Base-by-base conservation (phyloP, 1,139 yeast genomes). In the Nakaseomyces uthaithaninus region DNA sequence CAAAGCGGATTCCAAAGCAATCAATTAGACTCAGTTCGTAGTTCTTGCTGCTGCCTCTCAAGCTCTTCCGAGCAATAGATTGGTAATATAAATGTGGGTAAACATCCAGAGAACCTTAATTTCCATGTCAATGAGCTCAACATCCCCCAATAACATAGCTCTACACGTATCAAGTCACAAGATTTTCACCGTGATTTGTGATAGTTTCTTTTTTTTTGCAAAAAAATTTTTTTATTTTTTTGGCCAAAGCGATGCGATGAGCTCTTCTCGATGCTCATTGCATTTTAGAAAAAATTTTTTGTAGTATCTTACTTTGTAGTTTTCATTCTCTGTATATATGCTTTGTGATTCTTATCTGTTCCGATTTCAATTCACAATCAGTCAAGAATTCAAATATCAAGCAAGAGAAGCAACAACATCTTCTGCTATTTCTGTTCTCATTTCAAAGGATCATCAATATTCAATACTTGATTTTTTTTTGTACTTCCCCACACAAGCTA, bases 201-300 rank as follows among this genome's bases (percentile, higher is more conserved):
- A 14, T 27, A 17, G 6, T 28, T 28, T 28, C 33, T 28, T 28
- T 28, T 28, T 28, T 28, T 28, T 28, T 16, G 11, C 10, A 28
- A 28, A n/a, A n/a, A n/a, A n/a, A n/a, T n/a, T n/a, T 27, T 27
- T 27, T 27, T 27, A 14, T 27, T 27, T 27, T 27, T 27, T 27
- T 27, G 16, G 9, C 8, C 9, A 11, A 25, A 11, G 30, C 30
- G 30, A 27, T 27, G 30, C 16, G 30, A 27, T 27, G 30, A 27
- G 30, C 30, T 27, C 12, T 25, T 7, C 27, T 25, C 30, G 30
- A 27, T 27, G 30, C 30, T 14, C 27, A 25, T 7, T 25, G 6
- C 27, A 11, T 25, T 25, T 11, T 6, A 5, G 8, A 27, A 22
- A 19, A 38, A 38, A 38, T 26, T 33, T 38, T 38, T 20, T 27